Base-by-base conservation (phyloP, 805 yeast species). In the Monosporozyma aquatica region DNA sequence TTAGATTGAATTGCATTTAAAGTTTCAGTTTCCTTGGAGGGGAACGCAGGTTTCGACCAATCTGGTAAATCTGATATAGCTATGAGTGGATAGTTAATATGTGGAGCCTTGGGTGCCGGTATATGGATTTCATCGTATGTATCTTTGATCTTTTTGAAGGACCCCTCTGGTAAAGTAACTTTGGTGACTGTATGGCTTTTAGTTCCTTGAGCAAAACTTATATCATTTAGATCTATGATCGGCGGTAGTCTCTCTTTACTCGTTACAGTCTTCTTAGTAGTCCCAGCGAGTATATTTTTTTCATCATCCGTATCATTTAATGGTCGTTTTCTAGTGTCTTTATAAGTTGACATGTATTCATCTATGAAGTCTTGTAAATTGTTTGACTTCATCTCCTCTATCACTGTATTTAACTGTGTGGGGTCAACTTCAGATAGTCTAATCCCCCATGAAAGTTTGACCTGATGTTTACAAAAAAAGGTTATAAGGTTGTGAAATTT, bases 41-140 rank as follows among this genome's bases (percentile, higher is more conserved):
- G 85, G 53, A 92, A 94, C 0, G 83, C 92, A 1, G 66, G 58
- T 46, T 73, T 82, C 0, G 90, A 82, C 97, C 96, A 92, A 18
- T 65, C 72, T 0, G 98, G 97, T 21, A 92, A 59, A 3, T 70
- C 72, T 2, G 74, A 41, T 2, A 86, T 76, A 2, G 75, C 64
- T 3, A 86, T 77, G 9, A 83, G 59, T 14, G 64, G 50, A 18
- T 55, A 54, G 21, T 59, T 63, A 37, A 64, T 65, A 1, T 60
- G 63, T 3, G 77, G 70, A 21, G 72, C 69, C 13, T 64, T 59
- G 0, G 96, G 95, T 0, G 96, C 80, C 0, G 98, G 98, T n/a
- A 92, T 76, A 47, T 80, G 87, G 28, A 89, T 84, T 52, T 87
- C 94, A 55, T 90, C 97, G 63, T 90, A 90, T 5, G 74, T 65